A percentile compares a stretch with the other conserved stretches of the same genome.
These are phyloP conservation scores for Colletotrichum echinochloae DNA, from an alignment of 2,329 filamentous ascomycete species.

Conservation along the genomic window DNA sequence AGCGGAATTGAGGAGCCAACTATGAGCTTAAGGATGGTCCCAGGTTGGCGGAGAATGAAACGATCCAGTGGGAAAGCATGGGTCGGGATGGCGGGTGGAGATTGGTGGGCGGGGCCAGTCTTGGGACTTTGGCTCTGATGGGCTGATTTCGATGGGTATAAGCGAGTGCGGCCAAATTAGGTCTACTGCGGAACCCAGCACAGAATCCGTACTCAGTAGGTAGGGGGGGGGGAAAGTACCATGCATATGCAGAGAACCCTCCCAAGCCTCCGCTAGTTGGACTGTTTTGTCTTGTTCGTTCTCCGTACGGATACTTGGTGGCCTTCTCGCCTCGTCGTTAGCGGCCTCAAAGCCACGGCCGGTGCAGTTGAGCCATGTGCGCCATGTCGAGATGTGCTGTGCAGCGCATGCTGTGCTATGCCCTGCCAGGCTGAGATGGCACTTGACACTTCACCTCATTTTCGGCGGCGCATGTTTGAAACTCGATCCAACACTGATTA, in stretches of 20 bases:
- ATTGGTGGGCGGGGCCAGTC: slow-evolving; percentile 13
- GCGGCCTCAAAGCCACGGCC: slow-evolving; percentile 35
- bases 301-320: too few species aligned
- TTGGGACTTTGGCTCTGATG: slow-evolving; percentile 37
- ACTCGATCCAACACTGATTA: slow-evolving; percentile 11
- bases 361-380: slow-evolving; percentile 2
- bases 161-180: slow-evolving; percentile 38
- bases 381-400: background rate
- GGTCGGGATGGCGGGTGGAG: slow-evolving; percentile 27
- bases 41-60: slow-evolving; percentile 33
- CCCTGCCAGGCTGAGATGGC: slow-evolving; percentile 3
- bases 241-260: slow-evolving; percentile 29
- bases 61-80: slow-evolving; percentile 23
- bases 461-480: slow-evolving; percentile 24
- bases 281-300: too few species aligned
- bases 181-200: slow-evolving; percentile 12
- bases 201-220: slow-evolving; percentile 9
- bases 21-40: slow-evolving; percentile 6
- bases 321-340: slow-evolving; percentile 27
- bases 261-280: background rate
- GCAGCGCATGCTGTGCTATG: background rate
- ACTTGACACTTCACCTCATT: slow-evolving; percentile 12
- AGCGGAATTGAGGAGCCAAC: slow-evolving; percentile 24
- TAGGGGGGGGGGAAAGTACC: slow-evolving; percentile 33
- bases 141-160: slow-evolving; percentile 36